Conservation (phyloP, 345 rosid species). For the Linum lewisii region DNA sequence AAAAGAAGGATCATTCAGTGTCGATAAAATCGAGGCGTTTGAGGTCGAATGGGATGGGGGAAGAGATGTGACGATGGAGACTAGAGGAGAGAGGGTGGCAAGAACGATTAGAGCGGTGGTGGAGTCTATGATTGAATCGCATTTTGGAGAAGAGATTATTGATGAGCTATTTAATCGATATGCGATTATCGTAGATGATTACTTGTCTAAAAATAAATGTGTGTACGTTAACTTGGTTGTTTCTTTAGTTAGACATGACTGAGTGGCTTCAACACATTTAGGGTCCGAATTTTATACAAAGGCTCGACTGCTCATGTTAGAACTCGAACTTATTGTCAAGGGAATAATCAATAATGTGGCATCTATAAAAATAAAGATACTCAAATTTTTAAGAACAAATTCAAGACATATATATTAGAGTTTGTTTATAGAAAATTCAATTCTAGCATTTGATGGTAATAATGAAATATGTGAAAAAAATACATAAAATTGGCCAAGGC, state of each 20-base stretch:
- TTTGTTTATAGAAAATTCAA: too few species aligned
- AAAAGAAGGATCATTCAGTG: slow-evolving; percentile 50
- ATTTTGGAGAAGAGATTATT: slow-evolving; percentile 39
- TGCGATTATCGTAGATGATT: slow-evolving; percentile 34
- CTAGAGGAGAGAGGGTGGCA: slow-evolving; percentile 39
- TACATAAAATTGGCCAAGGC: too few species aligned
- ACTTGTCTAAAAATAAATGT: slow-evolving; percentile 24
- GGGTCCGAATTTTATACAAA: neutral
- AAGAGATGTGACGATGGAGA: slow-evolving; percentile 4
- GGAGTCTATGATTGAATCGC: slow-evolving; percentile 54
- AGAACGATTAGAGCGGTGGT: slow-evolving; percentile 61
- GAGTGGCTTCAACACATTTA: neutral
- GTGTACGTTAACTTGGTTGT: slow-evolving; percentile 30
- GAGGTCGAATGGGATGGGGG: slow-evolving; percentile 55
- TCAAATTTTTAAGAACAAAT: too few species aligned
- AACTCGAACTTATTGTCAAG: too few species aligned
- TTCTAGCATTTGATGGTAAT: too few species aligned
- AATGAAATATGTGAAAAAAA: too few species aligned
- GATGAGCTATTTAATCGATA: slow-evolving; percentile 40
- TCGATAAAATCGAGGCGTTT: slow-evolving; percentile 39
- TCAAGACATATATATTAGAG: too few species aligned
- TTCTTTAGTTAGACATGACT: slow-evolving; percentile 30
- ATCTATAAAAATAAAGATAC: too few species aligned
- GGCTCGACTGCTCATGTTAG: too few species aligned
- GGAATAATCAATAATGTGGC: too few species aligned